Evolutionary conservation across 495 filamentous ascomycete genomes (phyloP).

Genomic region (Trichocladium uniseriatum): DNA sequence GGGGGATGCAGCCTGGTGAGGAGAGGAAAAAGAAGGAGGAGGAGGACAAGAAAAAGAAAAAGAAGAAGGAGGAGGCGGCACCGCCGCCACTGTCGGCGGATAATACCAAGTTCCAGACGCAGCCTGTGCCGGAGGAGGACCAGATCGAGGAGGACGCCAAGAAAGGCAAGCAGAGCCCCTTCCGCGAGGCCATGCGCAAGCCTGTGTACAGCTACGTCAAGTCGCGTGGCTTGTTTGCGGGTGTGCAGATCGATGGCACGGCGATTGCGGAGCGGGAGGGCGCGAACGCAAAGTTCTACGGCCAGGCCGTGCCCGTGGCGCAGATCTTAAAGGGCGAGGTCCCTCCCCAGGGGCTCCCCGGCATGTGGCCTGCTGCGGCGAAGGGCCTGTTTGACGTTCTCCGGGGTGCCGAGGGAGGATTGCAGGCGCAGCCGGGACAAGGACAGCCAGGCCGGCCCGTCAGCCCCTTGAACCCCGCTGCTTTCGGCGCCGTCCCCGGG

Average conservation of each 20-base stretch:
- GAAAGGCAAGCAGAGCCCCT: conserved; percentile 18
- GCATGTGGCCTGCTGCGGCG: conserved; percentile 18
- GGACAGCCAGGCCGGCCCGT: not conserved
- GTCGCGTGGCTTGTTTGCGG: conserved; percentile 68
- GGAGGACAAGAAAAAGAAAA: not conserved
- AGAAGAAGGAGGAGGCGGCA: not conserved
- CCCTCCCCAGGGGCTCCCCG: conserved; percentile 13
- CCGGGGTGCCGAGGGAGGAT: conserved; percentile 21
- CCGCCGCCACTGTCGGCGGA: conserved; percentile 10
- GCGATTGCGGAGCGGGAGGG: conserved; percentile 70
- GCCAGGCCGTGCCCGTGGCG: conserved; percentile 48
- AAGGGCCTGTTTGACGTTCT: conserved; percentile 20
- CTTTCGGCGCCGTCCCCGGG: not conserved
- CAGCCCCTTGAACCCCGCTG: not conserved
- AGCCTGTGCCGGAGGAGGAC: conserved; percentile 2
- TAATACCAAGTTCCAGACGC: conserved; percentile 13
- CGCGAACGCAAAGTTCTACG: conserved; percentile 72
- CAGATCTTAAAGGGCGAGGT: conserved; percentile 64
- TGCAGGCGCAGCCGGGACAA: conserved; percentile 13
- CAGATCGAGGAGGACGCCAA: conserved; percentile 10
- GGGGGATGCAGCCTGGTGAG: conserved; percentile 18
- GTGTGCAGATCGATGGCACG: conserved; percentile 69
- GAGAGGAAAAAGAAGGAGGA: conserved; percentile 15
- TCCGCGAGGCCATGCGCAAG: conserved; percentile 25
- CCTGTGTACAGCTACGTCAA: conserved; percentile 79